Base-by-base conservation (phyloP, 345 rosid genomes). In the Hibiscus mutabilis region DNA sequence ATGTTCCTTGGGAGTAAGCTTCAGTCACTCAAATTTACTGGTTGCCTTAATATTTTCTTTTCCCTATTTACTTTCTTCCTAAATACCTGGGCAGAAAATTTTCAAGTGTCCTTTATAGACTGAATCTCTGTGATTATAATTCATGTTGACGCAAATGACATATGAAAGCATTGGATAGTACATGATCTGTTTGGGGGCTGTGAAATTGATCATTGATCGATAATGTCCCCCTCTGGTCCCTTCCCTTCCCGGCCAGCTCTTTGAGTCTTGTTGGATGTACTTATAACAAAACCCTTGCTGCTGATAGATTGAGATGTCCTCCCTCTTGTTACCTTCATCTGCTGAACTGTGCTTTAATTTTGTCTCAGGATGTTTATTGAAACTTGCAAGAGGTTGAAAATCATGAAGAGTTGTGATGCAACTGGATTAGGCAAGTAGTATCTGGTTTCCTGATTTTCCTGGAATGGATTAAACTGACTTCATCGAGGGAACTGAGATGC, bases 361-460 rank as follows among this genome's bases (percentile, higher is more conserved):
- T 47, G 29, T 74, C 49, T 59, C 86, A 93, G 98, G 86, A 87
- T 93, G 89, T 93, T 93, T 71, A 91, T 80, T 57, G 97, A 91
- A 9, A 75, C 96, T 42, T 93, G 98, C 84, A 80, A 83, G 82
- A 86, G 85, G 79, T 83, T 93, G 73, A 93, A 93, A 86, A 93
- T 91, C 75, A 93, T 93, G 97, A 93, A 93, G 79, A 83, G 98
- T 49, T 82, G 93, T 56, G 97, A 93, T 85, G 91, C 97, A 25
- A 93, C 91, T 75, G 98, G 98, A 21, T 89, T 93, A 76, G 97
- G 98, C 89, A 33, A 14, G 83, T 71, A 5, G 4, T 21, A 14
- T 11, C 68, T 52, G 31, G 10, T 73, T 74, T 29, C 33, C 14
- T 18, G 40, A 58, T 42, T 1, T 66, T 14, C 68, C 24, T 16